A percentile compares a stretch with the other conserved stretches of the same genome.
phyloP scores from a whole-genome alignment of 164 flowering plant species.

The Akebia trifoliata region DNA sequence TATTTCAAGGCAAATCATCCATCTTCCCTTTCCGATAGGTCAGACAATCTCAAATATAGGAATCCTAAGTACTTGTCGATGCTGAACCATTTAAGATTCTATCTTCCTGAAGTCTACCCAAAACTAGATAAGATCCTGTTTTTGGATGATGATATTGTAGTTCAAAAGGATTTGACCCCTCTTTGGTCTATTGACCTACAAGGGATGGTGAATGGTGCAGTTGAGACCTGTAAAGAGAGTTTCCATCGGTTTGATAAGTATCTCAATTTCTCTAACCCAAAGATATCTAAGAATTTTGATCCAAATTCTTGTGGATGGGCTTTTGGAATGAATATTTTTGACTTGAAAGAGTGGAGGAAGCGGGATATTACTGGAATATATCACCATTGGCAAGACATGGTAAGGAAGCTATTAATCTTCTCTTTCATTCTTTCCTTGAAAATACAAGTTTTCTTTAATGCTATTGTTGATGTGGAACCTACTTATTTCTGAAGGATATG shows the following conservation, averaged over 20 bases:
- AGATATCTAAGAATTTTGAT: slow-evolving; percentile 66
- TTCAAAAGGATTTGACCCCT: slow-evolving; percentile 88
- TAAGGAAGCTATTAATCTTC: slow-evolving; percentile 21
- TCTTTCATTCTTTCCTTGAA: not conserved
- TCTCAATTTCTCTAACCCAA: slow-evolving; percentile 87
- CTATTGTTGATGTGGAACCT: too few species aligned
- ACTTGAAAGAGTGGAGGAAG: slow-evolving; percentile 83
- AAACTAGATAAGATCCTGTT: slow-evolving; percentile 83
- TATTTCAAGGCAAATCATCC: slow-evolving; percentile 87
- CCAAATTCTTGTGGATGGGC: slow-evolving; percentile 99
- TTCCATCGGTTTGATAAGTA: slow-evolving; percentile 94
- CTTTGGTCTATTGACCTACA: slow-evolving; percentile 76
- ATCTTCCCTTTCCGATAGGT: slow-evolving; percentile 57
- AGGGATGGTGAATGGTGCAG: slow-evolving; percentile 98
- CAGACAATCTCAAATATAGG: slow-evolving; percentile 86
- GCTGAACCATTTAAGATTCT: slow-evolving; percentile 94
- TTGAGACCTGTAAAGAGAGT: slow-evolving; percentile 95
- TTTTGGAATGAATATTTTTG: slow-evolving; percentile 95
- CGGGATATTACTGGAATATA: slow-evolving; percentile 84
- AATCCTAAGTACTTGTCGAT: slow-evolving; percentile 95
- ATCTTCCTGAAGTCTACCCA: slow-evolving; percentile 96
- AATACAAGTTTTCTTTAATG: not conserved
- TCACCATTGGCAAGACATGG: slow-evolving; percentile 91
- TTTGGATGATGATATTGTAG: slow-evolving; percentile 97
- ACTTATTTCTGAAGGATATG: too few species aligned